Evolutionary conservation across 441 rosid species (phyloP), one percentile per base, ranked within the genome.

Genomic region (Corymbia citriodora): DNA sequence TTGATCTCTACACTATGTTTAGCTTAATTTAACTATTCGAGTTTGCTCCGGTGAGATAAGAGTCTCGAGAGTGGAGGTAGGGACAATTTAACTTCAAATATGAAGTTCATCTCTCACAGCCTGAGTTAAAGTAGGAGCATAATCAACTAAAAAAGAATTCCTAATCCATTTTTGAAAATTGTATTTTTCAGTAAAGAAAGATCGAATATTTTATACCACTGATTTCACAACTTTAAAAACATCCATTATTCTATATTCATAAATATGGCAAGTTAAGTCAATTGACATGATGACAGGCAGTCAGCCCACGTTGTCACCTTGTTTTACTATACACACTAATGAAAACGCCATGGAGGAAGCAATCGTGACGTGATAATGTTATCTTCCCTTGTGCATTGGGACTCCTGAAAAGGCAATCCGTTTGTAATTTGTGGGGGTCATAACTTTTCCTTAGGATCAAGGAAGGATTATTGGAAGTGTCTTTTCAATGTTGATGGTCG

Each of bases 251-350:
- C 49, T 36, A 9, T 7, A 72, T 36, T 72, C 21, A 72, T 14
- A 5, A 0, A 19, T 10, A 36, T 50, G 21, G 25, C 10, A 10
- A 7, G 0, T 1, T 11, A 36, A 15, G 25, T 74, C 16, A 6
- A 40, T 74, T 74, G 50, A 40, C 9, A 21, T 11, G 13, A 74
- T 19, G 14, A 9, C 25, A 10, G 50, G 49, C 49, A 72, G 9
- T 19, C 25, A 70, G 25, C 48, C 48, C 17, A 12, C 19, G 8
- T 70, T 17, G 48, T 5, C 48, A 70, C 40, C 81, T 18, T 40
- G 16, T 74, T 40, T 36, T 19, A 1, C 25, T 9, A 33, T 9
- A 17, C 27, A 17, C 27, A 57, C 7, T 33, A 2, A 40, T 70
- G 8, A 40, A 3, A 72, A 72, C 19, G 82, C 19, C 12, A 72